Percentiles rank a stretch among this genome's conserved stretches.
phyloP scores from a whole-genome alignment of 2,329 filamentous ascomycete genomes.

The Fusarium sp. region DNA sequence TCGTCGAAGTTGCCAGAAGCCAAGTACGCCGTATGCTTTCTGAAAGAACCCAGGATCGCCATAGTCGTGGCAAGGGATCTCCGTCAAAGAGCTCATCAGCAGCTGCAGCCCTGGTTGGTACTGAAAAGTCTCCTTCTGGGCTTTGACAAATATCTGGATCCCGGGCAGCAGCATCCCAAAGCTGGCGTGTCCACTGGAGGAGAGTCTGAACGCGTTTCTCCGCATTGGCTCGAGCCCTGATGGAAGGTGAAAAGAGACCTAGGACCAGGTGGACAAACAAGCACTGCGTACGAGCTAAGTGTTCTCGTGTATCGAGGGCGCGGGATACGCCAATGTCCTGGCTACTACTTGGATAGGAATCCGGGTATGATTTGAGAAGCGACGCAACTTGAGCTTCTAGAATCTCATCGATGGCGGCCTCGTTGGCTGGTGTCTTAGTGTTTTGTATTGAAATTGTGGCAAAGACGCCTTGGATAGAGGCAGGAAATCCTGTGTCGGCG shows the following conservation, averaged over 20 bases:
- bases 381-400: background rate
- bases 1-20: constrained; percentile 12
- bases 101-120: background rate
- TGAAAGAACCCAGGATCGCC: constrained; percentile 17
- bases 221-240: constrained; percentile 12
- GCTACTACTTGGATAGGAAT: background rate
- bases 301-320: background rate
- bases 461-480: constrained; percentile 11
- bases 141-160: constrained; percentile 2
- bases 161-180: constrained; percentile 7
- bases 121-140: background rate
- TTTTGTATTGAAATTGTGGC: constrained; percentile 3
- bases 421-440: background rate
- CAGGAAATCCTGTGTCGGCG: constrained; percentile 14
- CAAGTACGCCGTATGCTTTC: constrained; percentile 21
- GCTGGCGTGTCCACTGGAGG: constrained; percentile 5
- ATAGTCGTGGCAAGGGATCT: constrained; percentile 11
- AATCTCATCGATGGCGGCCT: background rate
- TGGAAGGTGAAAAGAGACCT: constrained; percentile 7
- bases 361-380: background rate
- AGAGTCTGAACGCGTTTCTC: constrained; percentile 12
- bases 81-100: constrained; percentile 15
- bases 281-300: background rate
- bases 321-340: background rate
- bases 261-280: constrained; percentile 14